Conservation (phyloP, 2,329 filamentous ascomycete species). For the Dichotomopilus funicola region DNA sequence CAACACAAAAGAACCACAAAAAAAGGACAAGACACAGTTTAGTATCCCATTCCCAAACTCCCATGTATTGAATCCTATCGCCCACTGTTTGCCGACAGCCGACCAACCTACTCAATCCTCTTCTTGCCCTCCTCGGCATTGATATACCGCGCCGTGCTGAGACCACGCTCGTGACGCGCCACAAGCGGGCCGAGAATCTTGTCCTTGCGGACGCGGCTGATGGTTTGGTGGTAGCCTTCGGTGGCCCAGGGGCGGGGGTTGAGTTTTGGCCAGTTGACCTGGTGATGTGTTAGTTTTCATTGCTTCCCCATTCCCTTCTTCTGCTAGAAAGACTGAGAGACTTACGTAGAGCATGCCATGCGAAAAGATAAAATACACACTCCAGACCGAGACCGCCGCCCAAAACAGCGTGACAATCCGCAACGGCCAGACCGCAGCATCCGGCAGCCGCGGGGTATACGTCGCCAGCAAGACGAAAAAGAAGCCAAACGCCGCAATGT, state of each 20-base stretch:
- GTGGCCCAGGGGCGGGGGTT: constrained; percentile 80
- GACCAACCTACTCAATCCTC: constrained; percentile 67
- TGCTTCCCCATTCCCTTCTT: background rate
- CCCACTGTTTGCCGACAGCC: background rate
- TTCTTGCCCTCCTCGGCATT: constrained; percentile 97
- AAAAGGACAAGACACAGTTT: background rate
- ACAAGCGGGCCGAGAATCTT: constrained; percentile 72
- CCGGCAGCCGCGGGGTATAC: constrained; percentile 64
- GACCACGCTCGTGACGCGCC: constrained; percentile 68
- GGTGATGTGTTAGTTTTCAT: background rate
- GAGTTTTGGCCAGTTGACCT: constrained; percentile 98
- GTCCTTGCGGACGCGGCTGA: constrained; percentile 75
- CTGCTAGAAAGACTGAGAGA: constrained; percentile 22
- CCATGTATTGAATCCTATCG: no score
- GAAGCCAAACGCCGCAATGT: constrained; percentile 76
- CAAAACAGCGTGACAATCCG: constrained; percentile 78
- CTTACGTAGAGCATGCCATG: constrained; percentile 94
- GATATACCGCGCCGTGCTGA: constrained; percentile 73
- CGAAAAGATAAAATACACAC: constrained; percentile 66
- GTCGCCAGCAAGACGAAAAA: constrained; percentile 74
- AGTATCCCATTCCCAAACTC: no score
- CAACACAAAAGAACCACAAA: background rate
- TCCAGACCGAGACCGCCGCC: constrained; percentile 63
- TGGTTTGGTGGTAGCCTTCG: constrained; percentile 83
- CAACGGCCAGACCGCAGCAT: constrained; percentile 72